phyloP scores from a whole-genome alignment of 1,139 yeast genomes.

The Pichia sp. region DNA sequence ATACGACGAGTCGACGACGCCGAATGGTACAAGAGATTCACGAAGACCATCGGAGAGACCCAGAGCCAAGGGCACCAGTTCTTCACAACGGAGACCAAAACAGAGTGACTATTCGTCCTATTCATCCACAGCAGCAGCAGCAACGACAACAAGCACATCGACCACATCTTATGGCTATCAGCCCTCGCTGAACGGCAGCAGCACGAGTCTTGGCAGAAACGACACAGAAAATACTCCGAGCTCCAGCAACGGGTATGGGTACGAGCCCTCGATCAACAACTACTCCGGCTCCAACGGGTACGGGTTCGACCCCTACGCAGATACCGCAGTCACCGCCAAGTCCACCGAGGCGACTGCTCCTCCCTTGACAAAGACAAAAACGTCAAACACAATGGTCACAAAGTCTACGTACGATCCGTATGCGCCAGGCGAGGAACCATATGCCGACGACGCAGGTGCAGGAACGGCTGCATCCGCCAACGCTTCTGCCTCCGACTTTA shows the following conservation, averaged over 20 bases:
- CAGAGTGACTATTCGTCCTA: slow-evolving; percentile 6
- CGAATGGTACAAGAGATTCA: background rate
- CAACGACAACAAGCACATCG: no score
- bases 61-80: background rate
- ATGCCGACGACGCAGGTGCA: slow-evolving; percentile 5
- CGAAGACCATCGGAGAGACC: background rate
- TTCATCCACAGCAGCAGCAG: background rate
- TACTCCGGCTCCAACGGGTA: slow-evolving; percentile 11
- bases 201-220: background rate
- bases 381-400: slow-evolving; percentile 20
- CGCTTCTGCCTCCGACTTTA: background rate
- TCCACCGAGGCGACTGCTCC: background rate
- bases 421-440: slow-evolving; percentile 19
- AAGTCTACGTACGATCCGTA: slow-evolving; percentile 23
- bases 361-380: slow-evolving; percentile 15
- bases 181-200: background rate
- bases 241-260: slow-evolving; percentile 8
- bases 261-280: slow-evolving; percentile 17
- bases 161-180: slow-evolving; percentile 6
- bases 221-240: background rate
- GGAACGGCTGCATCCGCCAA: background rate
- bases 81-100: slow-evolving; percentile 13
- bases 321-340: slow-evolving; percentile 9
- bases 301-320: slow-evolving; percentile 17
- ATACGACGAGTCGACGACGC: background rate